Evolutionary conservation across 768 basidiomycete genomes (phyloP), one percentile per base, ranked within the genome.

Genomic region (Ramaria rubella): DNA sequence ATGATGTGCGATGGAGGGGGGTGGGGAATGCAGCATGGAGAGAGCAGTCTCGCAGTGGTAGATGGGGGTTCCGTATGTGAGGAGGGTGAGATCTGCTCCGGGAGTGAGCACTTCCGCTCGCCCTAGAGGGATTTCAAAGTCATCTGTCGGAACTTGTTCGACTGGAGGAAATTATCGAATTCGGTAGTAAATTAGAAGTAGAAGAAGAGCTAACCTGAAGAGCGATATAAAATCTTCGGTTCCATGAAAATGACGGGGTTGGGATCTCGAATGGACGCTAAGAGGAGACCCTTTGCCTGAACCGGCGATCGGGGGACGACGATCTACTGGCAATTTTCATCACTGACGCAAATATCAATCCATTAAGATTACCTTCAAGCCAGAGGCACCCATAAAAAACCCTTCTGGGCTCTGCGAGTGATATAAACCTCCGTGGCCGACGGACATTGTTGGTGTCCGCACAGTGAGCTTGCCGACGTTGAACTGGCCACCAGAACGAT

Each of bases 231-330:
- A 56, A 95, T 81, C 73, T 97, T 86, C 44, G 94, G 94, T 69
- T 97, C 94, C 85, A 97, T 90, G 69, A 97, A 91, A 43, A 97
- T 82, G 14, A 93, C 89, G 0, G 94, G 94, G 64, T 94, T 94
- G 0, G 91, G 90, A 64, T 97, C 94, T 33, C 93, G 82, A 53
- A 97, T 91, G 0, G 92, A 85, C 15, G 83, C 81, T 8, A 96
- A 76, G 4, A 97, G 74, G 1, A 97, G 75, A 1, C 94, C 94
- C 70, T 96, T 96, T n/a, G 92, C 93, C 74, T 97, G 94, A 34
- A 94, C 83, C 1, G 94, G 94, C 2, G 92, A 92, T 36, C 94
- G 86, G 3, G 94, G 94, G 42, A 97, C 88, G n/a, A 96, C 90
- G 55, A 96, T 73, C 72, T 74, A 55, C 30, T 34, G 14, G 46